Evolutionary conservation across 179 eudicot genomes (phyloP).

Genomic region (Patellifolia procumbens): DNA sequence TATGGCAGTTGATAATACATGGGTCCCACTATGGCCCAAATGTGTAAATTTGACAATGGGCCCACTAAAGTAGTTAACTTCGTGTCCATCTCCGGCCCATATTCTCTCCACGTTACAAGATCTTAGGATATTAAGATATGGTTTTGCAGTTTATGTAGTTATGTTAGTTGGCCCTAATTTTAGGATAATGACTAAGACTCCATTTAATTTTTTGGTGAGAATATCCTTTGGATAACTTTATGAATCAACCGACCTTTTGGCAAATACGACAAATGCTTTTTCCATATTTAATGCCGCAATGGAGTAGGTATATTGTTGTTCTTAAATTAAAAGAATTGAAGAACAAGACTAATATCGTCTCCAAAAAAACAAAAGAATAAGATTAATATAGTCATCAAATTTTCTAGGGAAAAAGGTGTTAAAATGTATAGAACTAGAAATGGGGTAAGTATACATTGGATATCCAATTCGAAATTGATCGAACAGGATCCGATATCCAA

Average conservation of each 20-base stretch:
- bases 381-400: no score
- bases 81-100: conserved; percentile 19
- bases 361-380: no score
- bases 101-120: conserved; percentile 1
- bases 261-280: conserved; percentile 14
- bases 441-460: no score
- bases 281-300: conserved; percentile 9
- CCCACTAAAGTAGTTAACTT: conserved; percentile 16
- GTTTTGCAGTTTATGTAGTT: conserved; percentile 20
- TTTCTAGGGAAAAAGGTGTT: no score
- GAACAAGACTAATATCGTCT: neutral
- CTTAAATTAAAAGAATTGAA: neutral
- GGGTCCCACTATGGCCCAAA: neutral
- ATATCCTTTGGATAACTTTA: conserved; percentile 13
- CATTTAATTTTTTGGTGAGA: neutral
- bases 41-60: neutral
- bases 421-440: no score
- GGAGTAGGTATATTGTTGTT: conserved; percentile 15
- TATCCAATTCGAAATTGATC: no score
- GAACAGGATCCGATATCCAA: no score
- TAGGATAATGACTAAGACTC: conserved; percentile 24
- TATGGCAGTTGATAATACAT: conserved; percentile 30
- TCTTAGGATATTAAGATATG: neutral
- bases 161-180: conserved; percentile 32
- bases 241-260: conserved; percentile 20